Conservation (phyloP, 805 yeast species). For the Pichia cephalocereana region DNA sequence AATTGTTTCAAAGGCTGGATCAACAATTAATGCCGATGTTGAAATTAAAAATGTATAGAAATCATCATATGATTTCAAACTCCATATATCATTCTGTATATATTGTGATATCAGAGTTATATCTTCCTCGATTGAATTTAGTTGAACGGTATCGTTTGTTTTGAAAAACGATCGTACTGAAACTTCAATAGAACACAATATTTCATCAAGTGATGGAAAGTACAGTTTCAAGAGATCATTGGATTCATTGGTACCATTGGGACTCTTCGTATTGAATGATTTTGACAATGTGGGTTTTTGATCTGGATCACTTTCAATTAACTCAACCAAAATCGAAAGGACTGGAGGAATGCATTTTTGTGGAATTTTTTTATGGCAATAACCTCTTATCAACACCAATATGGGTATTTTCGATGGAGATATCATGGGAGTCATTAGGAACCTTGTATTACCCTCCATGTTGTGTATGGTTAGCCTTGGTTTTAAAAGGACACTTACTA, state of each 20-base stretch:
- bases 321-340: slow-evolving; percentile 33
- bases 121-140: slow-evolving; percentile 12
- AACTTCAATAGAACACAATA: slow-evolving; percentile 12
- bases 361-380: slow-evolving; percentile 35
- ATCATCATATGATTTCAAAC: slow-evolving; percentile 37
- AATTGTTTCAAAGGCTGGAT: slow-evolving; percentile 14
- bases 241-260: not conserved
- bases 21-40: slow-evolving; percentile 25
- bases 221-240: slow-evolving; percentile 11
- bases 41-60: slow-evolving; percentile 32
- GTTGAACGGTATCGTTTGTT: not conserved
- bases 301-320: slow-evolving; percentile 24
- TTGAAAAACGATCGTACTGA: slow-evolving; percentile 9
- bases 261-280: not conserved
- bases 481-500: no score
- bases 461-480: not conserved
- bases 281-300: not conserved
- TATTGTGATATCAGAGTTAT: slow-evolving; percentile 22
- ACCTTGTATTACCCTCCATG: slow-evolving; percentile 1
- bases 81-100: slow-evolving; percentile 31
- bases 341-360: slow-evolving; percentile 29
- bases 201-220: slow-evolving; percentile 20
- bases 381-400: slow-evolving; percentile 37
- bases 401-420: slow-evolving; percentile 50
- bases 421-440: slow-evolving; percentile 30